Percentiles rank a stretch among this genome's conserved stretches.
phyloP scores from a whole-genome alignment of 2,329 filamentous ascomycete species.

The Zymoseptoria ardabiliae region DNA sequence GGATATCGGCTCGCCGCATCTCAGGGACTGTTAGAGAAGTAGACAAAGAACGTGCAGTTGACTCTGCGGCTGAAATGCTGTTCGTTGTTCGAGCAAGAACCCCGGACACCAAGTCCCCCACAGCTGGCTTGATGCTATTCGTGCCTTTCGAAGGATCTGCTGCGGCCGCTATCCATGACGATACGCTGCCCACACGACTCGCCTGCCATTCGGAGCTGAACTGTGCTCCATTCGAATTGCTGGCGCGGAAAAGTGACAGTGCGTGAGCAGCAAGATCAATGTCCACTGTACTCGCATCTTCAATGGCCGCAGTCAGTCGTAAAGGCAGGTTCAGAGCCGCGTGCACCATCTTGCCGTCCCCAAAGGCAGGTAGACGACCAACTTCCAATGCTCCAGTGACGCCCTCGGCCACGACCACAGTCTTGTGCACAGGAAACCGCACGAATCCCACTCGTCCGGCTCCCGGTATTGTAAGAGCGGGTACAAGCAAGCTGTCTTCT shows the following conservation, averaged over 20 bases:
- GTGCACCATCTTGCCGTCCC: conserved; percentile 39
- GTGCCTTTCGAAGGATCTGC: conserved; percentile 29
- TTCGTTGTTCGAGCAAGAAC: conserved; percentile 51
- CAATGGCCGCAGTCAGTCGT: conserved; percentile 40
- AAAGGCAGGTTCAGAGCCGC: conserved; percentile 51
- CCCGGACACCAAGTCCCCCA: conserved; percentile 61
- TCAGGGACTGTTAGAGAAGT: conserved; percentile 34
- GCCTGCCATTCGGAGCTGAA: conserved; percentile 31
- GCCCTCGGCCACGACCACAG: conserved; percentile 66
- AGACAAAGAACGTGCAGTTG: conserved; percentile 31
- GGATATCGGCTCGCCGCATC: conserved; percentile 44
- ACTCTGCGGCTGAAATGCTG: conserved; percentile 44
- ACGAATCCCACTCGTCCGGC: conserved; percentile 61
- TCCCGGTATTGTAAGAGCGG: conserved; percentile 60
- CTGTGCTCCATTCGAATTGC: conserved; percentile 27
- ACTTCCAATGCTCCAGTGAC: conserved; percentile 58
- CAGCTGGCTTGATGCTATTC: conserved; percentile 53
- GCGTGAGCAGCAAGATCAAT: conserved; percentile 55
- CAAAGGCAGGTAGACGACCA: conserved; percentile 32
- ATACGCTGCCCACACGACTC: conserved; percentile 24
- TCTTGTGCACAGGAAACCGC: conserved; percentile 76
- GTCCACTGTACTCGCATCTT: conserved; percentile 47
- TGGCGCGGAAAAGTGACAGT: conserved; percentile 39
- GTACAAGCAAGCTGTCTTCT: conserved; percentile 65
- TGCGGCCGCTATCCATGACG: conserved; percentile 21